Percentiles rank a stretch among this genome's conserved stretches.
phyloP scores from a whole-genome alignment of 106 monocot genomes.

The Hemerocallis citrina region DNA sequence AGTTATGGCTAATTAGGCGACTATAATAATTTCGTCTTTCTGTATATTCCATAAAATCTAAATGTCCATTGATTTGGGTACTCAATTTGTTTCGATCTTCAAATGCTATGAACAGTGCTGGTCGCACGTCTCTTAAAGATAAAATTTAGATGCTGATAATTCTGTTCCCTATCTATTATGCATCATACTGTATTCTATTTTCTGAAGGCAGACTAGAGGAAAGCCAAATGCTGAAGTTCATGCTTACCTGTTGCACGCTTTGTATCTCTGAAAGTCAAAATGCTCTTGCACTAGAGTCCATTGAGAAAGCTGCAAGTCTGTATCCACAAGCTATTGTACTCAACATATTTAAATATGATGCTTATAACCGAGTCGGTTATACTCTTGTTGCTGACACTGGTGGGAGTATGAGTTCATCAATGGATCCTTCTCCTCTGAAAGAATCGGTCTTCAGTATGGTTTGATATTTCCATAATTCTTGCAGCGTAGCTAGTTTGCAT shows the following conservation, averaged over 20 bases:
- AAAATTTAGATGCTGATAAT: not conserved
- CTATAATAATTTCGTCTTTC: no score
- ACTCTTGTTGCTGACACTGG: slow-evolving; percentile 48
- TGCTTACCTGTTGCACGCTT: slow-evolving; percentile 74
- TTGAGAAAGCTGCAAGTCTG: slow-evolving; percentile 10
- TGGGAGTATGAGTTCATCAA: not conserved
- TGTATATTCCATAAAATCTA: no score
- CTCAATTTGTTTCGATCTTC: no score
- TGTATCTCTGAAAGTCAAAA: slow-evolving; percentile 87
- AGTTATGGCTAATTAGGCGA: no score
- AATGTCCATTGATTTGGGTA: no score
- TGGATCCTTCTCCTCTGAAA: slow-evolving; percentile 5
- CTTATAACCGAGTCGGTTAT: slow-evolving; percentile 78
- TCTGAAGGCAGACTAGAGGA: not conserved
- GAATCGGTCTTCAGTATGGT: slow-evolving; percentile 60
- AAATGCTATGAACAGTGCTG: not conserved
- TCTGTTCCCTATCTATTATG: not conserved
- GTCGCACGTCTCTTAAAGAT: slow-evolving; percentile 7
- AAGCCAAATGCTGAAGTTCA: slow-evolving; percentile 25
- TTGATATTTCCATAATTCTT: no score
- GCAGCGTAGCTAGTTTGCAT: no score
- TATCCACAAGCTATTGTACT: slow-evolving; percentile 27
- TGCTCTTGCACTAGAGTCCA: slow-evolving; percentile 10
- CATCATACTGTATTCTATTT: not conserved
- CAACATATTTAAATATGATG: slow-evolving; percentile 65